Base-by-base conservation (phyloP, 371 early-diverging fungal species). In the Coemansia sp. region DNA sequence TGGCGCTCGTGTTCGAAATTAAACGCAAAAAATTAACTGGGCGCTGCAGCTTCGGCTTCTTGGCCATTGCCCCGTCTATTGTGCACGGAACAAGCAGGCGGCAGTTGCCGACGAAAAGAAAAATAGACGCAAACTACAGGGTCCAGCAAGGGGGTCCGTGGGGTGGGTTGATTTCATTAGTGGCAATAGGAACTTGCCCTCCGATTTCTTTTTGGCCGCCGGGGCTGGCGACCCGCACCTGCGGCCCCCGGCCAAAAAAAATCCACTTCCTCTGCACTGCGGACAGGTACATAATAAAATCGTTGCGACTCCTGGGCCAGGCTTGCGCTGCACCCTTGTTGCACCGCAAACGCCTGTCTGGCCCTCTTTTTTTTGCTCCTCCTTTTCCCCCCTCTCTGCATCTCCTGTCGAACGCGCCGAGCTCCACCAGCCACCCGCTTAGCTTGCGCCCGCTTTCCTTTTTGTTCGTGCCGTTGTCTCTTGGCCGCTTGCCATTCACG, bases 391-490 rank as follows among this genome's bases (percentile, higher is more conserved):
- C 38, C 16, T 45, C 20, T 57, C 30, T 57, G 47, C 38, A 42
- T 30, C 35, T 43, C 48, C 34, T 59, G 33, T 30, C 38, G 11
- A 26, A 12, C 43, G 43, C 42, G 6, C 45, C 40, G 11, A 26
- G 34, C 45, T 57, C 38, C 57, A 59, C 51, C 51, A 59, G 59
- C 59, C 59, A 59, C 59, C 49, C 20, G 49, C 50, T 40, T 48
- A 50, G 33, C 31, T 50, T 38, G 39, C 14, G 41, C 59, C 40
- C 53, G 20, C n/a, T 39, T 39, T 45, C 36, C 43, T 42, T 42
- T 33, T 41, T 42, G 38, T 54, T 61, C 35, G 30, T 35, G 45
- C 26, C 49, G 14, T 38, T 50, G 31, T 48, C 38, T 39, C 33
- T 20, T 59, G 40, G 35, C 33, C 20, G 20, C 12, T 48, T 58